Base-by-base conservation (phyloP, 768 basidiomycete genomes). In the Dendrothele bispora region DNA sequence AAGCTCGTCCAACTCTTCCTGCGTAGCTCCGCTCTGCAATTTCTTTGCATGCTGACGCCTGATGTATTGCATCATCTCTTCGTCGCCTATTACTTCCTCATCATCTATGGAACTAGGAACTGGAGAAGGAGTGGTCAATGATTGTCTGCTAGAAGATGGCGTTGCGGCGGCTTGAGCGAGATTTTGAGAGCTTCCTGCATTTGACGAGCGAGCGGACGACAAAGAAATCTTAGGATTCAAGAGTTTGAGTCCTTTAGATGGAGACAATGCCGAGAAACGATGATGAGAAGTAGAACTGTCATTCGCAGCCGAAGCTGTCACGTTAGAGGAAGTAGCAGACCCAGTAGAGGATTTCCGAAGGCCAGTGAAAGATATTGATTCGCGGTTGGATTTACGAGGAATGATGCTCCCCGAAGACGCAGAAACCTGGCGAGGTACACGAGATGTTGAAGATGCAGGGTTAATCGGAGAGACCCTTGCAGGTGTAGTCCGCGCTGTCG, bases 1-100 rank as follows among this genome's bases (percentile, higher is more conserved):
- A 57, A 98, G 70, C 39, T 86, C 86, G 54, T 97, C 91, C 38
- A 99, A 69, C 55, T 95, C 90, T 55, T 88, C 85, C 60, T 92
- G 90, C 26, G 83, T 85, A 7, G 91, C 85, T 24, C 92, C 92
- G 11, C 78, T 75, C 8, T 90, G 86, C 52, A 93, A 63, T 65
- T 87, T 91, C 73, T 93, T 93, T 30, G 90, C 82, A 56, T 93
- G 88, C 54, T 97, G 91, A 21, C 94, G 80, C 55, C 83, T 82
- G 53, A 98, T 90, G 66, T 95, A 99, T 49, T 88, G 86, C 60
- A 89, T 67, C 97, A 99, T 99, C 70, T 99, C 97, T 52, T 97
- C 94, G 61, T 99, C 97, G 14, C 91, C 97, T 15, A 88, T 69
- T 6, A 87, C 42, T 63, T 95, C 91, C 52, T 95, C 92, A 50